These are phyloP conservation scores for Pseudocercospora pini-densiflorae DNA, from an alignment of 2,329 filamentous ascomycete species.

Conservation along the genomic window DNA sequence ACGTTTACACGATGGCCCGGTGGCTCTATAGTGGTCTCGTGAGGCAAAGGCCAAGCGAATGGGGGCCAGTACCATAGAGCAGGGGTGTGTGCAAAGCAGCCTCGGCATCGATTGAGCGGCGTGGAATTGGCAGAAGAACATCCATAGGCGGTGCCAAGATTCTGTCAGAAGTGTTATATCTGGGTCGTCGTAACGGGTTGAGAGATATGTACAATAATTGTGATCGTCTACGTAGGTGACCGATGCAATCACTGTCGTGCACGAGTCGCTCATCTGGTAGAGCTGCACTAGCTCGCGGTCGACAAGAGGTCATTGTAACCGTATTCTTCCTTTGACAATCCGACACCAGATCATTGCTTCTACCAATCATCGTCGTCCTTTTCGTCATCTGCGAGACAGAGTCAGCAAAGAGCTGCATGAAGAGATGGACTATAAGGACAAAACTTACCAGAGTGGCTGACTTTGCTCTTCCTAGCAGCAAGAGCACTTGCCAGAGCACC, in stretches of 20 bases:
- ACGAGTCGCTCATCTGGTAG: background rate
- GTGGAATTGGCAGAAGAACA: too few species aligned
- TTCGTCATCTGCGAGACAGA: slow-evolving; percentile 68
- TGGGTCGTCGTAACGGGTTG: background rate
- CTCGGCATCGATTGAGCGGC: too few species aligned
- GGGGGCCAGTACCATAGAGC: background rate
- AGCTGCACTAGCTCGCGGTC: background rate
- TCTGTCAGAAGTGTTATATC: background rate
- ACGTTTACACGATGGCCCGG: slow-evolving; percentile 43
- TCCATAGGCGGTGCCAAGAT: too few species aligned
- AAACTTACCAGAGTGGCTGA: slow-evolving; percentile 88
- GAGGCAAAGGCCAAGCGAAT: slow-evolving; percentile 20
- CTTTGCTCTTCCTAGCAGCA: slow-evolving; percentile 87
- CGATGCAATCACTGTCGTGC: background rate
- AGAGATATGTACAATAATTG: background rate
- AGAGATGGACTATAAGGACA: slow-evolving; percentile 10
- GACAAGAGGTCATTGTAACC: background rate
- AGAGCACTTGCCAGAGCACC: slow-evolving; percentile 76
- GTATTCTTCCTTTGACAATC: background rate
- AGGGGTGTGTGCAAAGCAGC: too few species aligned
- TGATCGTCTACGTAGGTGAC: background rate
- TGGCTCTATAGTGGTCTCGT: slow-evolving; percentile 45
- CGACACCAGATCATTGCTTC: slow-evolving; percentile 9
- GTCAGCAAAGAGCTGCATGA: background rate
- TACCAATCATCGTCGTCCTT: slow-evolving; percentile 77